phyloP scores from a whole-genome alignment of 176 grass and related monocot species.

The Cocos nucifera region DNA sequence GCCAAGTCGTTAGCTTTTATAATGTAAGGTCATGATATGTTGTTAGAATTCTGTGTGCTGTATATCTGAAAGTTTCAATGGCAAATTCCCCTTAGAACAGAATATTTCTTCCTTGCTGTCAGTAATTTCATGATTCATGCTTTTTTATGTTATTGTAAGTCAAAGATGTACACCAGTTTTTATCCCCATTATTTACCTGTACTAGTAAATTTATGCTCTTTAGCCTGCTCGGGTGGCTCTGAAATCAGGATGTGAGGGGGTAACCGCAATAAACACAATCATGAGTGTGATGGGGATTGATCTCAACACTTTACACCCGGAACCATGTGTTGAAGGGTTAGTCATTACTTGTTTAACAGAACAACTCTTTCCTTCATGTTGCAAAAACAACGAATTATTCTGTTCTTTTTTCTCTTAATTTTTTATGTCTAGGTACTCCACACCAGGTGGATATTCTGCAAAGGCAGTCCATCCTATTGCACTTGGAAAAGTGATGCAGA shows the following conservation, averaged over 20 bases:
- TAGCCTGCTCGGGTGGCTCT: slow-evolving; percentile 86
- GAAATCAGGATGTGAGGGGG: slow-evolving; percentile 79
- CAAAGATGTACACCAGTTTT: neutral
- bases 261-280: slow-evolving; percentile 96
- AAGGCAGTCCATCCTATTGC: slow-evolving; percentile 95
- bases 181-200: neutral
- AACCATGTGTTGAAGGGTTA: slow-evolving; percentile 93
- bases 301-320: slow-evolving; percentile 75
- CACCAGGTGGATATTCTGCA: slow-evolving; percentile 89
- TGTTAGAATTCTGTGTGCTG: too few species aligned
- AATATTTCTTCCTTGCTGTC: too few species aligned
- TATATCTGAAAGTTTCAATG: too few species aligned
- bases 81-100: too few species aligned
- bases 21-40: too few species aligned
- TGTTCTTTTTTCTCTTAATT: too few species aligned
- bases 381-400: too few species aligned
- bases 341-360: neutral
- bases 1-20: too few species aligned
- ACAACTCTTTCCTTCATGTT: too few species aligned
- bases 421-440: slow-evolving; percentile 52
- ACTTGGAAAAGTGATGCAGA: slow-evolving; percentile 89
- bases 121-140: too few species aligned
- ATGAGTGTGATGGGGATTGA: slow-evolving; percentile 98
- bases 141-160: too few species aligned
- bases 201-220: slow-evolving; percentile 7